phyloP scores from a whole-genome alignment of 2,329 filamentous ascomycete genomes.

The Aspergillus ruber region DNA sequence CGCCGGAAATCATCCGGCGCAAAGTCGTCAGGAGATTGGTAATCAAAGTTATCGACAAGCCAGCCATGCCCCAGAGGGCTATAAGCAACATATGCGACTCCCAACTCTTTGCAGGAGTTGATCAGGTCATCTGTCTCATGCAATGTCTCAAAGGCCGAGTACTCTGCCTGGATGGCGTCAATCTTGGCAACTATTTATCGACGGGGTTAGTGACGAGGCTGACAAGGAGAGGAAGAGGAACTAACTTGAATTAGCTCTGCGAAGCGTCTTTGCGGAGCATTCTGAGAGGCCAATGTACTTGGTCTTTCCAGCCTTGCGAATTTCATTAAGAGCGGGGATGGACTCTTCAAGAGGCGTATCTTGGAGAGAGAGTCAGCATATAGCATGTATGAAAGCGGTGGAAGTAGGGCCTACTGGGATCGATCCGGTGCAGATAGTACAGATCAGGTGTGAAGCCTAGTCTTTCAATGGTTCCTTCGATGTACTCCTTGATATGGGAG shows the following conservation, averaged over 20 bases:
- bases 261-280: slow-evolving; percentile 41
- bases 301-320: slow-evolving; percentile 43
- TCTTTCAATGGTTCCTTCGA: slow-evolving; percentile 45
- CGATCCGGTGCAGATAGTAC: slow-evolving; percentile 42
- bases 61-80: slow-evolving; percentile 45
- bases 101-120: slow-evolving; percentile 36
- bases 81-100: slow-evolving; percentile 41
- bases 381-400: background rate
- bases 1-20: slow-evolving; percentile 37
- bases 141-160: slow-evolving; percentile 39
- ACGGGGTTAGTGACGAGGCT: slow-evolving; percentile 6
- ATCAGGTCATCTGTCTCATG: slow-evolving; percentile 39
- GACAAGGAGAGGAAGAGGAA: background rate
- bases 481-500: slow-evolving; percentile 43
- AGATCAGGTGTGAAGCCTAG: slow-evolving; percentile 44
- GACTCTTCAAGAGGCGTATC: slow-evolving; percentile 44
- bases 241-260: slow-evolving; percentile 41
- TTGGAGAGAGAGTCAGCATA: slow-evolving; percentile 5
- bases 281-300: slow-evolving; percentile 47
- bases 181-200: slow-evolving; percentile 38
- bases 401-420: slow-evolving; percentile 31
- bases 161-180: slow-evolving; percentile 43
- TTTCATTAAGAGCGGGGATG: slow-evolving; percentile 41
- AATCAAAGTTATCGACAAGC: slow-evolving; percentile 41
- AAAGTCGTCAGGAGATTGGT: slow-evolving; percentile 43